Evolutionary conservation across 1,139 yeast genomes (phyloP), one percentile per base, ranked within the genome.

Genomic region (Yamadazyma trypodendri): DNA sequence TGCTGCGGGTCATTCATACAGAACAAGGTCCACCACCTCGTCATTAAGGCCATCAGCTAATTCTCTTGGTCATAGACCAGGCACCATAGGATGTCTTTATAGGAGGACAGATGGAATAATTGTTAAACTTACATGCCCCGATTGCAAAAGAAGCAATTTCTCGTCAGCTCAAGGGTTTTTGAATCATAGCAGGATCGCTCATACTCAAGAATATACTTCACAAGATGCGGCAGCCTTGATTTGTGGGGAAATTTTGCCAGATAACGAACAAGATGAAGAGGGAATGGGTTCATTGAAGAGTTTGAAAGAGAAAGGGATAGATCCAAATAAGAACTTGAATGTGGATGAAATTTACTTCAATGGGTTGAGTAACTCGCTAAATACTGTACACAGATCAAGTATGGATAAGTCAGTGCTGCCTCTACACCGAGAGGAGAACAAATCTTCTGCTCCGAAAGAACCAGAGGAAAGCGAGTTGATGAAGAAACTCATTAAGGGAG

Each of bases 121-220:
- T 20, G 89, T 84, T 6, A 68, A 80, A 37, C 66, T 85, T 18
- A 79, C 79, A 6, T 85, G 95, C 55, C 79, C 82, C 0, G 76
- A 72, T 38, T 85, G 95, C 57, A 73, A 68, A 12, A 63, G 92
- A 39, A 73, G 79, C 36, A 84, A 84, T 45, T 85, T 85, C 54
- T 79, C 86, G 6, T 78, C 86, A 11, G 87, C 89, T 0, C 94
- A 85, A 55, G 94, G 94, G 17, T 84, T 85, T 45, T 69, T 84
- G 29, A 85, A 84, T 54, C 95, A 85, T 55, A 76, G 84, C 44
- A 64, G 94, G 44, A 74, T 83, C 20, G 85, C 90, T 3, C 95
- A 85, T 55, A 65, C 78, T n/a, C 76, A 75, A 41, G 88, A 83
- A 43, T 84, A 77, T 47, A 74, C 83, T 5, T 79, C 84, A 6